Evolutionary conservation across 768 basidiomycete genomes (phyloP), one percentile per base, ranked within the genome.

Genomic region (Suillus paluster): DNA sequence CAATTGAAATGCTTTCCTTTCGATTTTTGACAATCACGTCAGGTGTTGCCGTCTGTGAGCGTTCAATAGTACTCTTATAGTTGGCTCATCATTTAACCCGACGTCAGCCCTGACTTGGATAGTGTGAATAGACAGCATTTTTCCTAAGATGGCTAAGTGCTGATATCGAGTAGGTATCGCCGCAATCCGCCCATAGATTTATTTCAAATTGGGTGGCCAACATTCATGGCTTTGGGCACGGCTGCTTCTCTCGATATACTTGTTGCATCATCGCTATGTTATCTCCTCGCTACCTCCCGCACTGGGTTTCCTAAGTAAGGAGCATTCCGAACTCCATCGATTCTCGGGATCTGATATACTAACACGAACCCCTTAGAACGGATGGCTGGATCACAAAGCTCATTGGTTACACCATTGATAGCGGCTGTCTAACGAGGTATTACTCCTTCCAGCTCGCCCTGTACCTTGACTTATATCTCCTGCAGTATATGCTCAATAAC

Each of bases 351-450:
- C n/a, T 27, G 34, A 57, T 27, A 54, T 12, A 7, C 14, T 25
- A 27, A 5, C 12, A 25, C 4, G n/a, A n/a, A 27, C 15, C 38
- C 5, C 38, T 36, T 38, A 59, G 58, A 8, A 59, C 34, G 6
- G 58, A 59, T 38, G 19, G 15, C n/a, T 56, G 57, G 8, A 27
- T 59, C n/a, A 27, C 17, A 25, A 59, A 38, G 23, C 34, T 59
- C 19, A 57, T 59, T 3, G 8, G 5, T 17, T 59, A 57, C 23
- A 36, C 36, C 34, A 36, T 57, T 12, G 7, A 57, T 15, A 39
- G n/a, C 12, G 58, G 58, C n/a, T 39, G 46, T 25, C 34, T 59
- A 12, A 59, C 58, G 23, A 59, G 54, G 58, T 59, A 57, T 9
- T 8, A 2, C 36, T n/a, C 23, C 30, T n/a, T 33, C 23, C 14